Evolutionary conservation across 352 stramenopile species (phyloP), one percentile per base, ranked within the genome.

Genomic region (Elongisporangium undulatum): DNA sequence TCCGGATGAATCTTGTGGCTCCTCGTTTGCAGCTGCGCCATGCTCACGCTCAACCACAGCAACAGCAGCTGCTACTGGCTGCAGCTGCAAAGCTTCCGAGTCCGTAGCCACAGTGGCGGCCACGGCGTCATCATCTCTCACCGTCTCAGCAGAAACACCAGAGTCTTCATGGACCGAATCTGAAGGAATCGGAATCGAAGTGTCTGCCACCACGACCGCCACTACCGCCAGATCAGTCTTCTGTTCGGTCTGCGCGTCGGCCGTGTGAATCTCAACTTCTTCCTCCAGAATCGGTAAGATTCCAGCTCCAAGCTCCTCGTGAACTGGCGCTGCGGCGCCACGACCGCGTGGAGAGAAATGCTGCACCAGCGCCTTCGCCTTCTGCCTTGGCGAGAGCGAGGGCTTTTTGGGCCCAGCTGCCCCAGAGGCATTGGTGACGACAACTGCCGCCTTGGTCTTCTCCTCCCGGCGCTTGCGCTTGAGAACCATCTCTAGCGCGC

Each of bases 391-490:
- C 4, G 66, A 69, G 22, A 26, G 54, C 21, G 38, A 2, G 16
- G 7, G 54, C 29, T 58, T 34, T n/a, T 9, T 12, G 4, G 12
- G n/a, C 12, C 15, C n/a, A 13, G 20, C 7, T 48, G 19, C n/a
- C 45, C 24, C 19, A 52, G 41, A 17, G 22, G 10, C 17, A 2
- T n/a, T n/a, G n/a, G n/a, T n/a, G n/a, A n/a, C n/a, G n/a, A 15
- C 22, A 7, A 21, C n/a, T 23, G 49, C 15, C 12, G 29, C 49
- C 53, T 51, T 56, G n/a, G 53, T 66, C 4, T 58, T 68, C 9
- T 75, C 63, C 1, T 84, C 77, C 3, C 75, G 75, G 10, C 79
- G 77, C 24, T 87, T 87, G 55, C 83, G 87, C 71, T 90, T 90
- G 26, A 89, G 53, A 10, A 79, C 65, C 34, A 75, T 75, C 54